Evolutionary conservation across 345 rosid species (phyloP).

Genomic region (Arabidopsis suecica): DNA sequence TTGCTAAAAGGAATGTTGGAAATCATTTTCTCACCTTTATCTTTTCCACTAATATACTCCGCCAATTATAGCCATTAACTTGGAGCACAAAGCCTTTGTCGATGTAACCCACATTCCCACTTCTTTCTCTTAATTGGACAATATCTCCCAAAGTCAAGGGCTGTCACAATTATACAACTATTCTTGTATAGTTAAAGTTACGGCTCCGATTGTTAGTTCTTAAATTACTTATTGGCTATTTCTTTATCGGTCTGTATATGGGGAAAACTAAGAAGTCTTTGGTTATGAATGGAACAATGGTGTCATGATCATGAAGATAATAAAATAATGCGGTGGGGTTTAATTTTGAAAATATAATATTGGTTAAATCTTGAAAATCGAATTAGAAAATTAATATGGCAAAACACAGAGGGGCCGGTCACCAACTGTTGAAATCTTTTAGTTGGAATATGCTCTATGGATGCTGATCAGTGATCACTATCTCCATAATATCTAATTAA

Average conservation of each 20-base stretch:
- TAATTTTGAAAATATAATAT: too few species aligned
- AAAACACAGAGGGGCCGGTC: not conserved
- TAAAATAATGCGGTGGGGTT: too few species aligned
- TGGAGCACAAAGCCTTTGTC: slow-evolving; percentile 19
- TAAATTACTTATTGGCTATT: not conserved
- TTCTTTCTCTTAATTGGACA: slow-evolving; percentile 16
- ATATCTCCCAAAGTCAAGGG: slow-evolving; percentile 23
- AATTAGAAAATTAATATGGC: not conserved
- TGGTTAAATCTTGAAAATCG: too few species aligned
- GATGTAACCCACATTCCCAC: slow-evolving; percentile 26
- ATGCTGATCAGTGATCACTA: slow-evolving; percentile 14
- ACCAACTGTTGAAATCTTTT: slow-evolving; percentile 19
- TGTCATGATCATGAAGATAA: not conserved
- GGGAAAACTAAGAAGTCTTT: slow-evolving; percentile 5
- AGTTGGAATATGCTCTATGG: slow-evolving; percentile 30
- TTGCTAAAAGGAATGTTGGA: slow-evolving; percentile 5
- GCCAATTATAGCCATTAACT: not conserved
- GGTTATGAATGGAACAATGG: not conserved
- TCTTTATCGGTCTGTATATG: slow-evolving; percentile 11
- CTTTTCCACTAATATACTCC: slow-evolving; percentile 24
- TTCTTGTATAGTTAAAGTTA: slow-evolving; percentile 16
- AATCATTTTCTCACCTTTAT: slow-evolving; percentile 32
- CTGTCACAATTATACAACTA: slow-evolving; percentile 26
- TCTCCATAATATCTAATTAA: not conserved
- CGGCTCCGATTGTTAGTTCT: not conserved